Conservation (phyloP, 225 moss, liverwort and hornwort genomes). For the Polytrichum formosum region DNA sequence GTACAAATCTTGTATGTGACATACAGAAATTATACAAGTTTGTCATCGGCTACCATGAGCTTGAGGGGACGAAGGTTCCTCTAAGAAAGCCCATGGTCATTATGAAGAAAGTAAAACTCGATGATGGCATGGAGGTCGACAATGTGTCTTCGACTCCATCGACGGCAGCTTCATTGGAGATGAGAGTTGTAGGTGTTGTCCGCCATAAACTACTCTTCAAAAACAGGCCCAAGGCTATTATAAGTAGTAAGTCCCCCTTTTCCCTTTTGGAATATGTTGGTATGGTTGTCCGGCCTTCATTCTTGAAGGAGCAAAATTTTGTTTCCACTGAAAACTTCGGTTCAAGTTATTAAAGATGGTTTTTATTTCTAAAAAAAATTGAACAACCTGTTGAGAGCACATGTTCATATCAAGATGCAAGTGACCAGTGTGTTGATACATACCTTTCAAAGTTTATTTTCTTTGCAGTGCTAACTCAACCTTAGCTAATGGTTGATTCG, state of each 20-base stretch:
- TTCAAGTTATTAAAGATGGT: too few relatives aligned
- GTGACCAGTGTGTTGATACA: too few relatives aligned
- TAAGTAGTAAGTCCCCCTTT: conserved; percentile 57
- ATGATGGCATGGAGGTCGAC: conserved; percentile 50
- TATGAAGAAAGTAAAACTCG: conserved; percentile 48
- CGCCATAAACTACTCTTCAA: conserved; percentile 90
- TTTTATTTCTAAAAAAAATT: too few relatives aligned
- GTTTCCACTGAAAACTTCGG: too few relatives aligned
- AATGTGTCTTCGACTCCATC: conserved; percentile 4
- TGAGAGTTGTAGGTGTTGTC: conserved; percentile 79
- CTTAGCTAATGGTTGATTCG: too few relatives aligned
- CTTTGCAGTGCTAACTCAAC: too few relatives aligned
- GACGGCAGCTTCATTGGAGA: conserved; percentile 36
- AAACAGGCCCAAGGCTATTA: conserved; percentile 79
- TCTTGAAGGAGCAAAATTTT: too few relatives aligned
- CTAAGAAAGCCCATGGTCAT: conserved; percentile 81
- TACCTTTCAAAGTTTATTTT: too few relatives aligned
- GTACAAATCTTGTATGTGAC: not conserved
- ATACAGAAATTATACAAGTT: conserved; percentile 56
- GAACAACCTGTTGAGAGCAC: too few relatives aligned
- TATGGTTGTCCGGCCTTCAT: too few relatives aligned
- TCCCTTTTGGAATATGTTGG: too few relatives aligned
- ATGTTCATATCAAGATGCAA: too few relatives aligned
- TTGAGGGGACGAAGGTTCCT: conserved; percentile 75
- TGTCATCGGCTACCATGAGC: conserved; percentile 84